A percentile compares a stretch with the other conserved stretches of the same genome.
Evolutionary conservation across 306 rosid genomes (phyloP).

Genomic region (Geum urbanum): DNA sequence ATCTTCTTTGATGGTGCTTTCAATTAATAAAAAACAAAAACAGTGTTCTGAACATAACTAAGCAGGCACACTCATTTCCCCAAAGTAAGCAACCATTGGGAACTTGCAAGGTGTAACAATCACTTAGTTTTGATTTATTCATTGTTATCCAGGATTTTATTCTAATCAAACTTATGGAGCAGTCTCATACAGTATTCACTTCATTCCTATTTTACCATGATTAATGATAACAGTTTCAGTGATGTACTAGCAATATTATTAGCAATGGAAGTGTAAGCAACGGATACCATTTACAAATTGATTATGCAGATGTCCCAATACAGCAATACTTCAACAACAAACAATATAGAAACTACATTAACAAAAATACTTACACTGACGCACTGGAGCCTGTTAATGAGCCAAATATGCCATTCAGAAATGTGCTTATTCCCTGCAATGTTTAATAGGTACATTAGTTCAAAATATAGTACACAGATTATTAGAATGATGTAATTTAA

Average conservation of each 20-base stretch:
- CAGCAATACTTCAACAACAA: slow-evolving; percentile 10
- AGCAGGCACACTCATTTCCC: background rate
- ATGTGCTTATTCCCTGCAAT: slow-evolving; percentile 70
- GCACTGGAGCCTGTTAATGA: slow-evolving; percentile 69
- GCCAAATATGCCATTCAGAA: slow-evolving; percentile 72
- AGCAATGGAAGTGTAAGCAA: background rate
- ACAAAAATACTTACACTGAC: slow-evolving; percentile 56
- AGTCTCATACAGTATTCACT: background rate
- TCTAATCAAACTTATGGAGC: background rate
- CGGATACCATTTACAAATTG: background rate
- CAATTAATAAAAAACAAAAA: background rate
- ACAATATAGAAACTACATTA: background rate
- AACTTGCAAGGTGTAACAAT: background rate
- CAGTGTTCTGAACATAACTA: background rate
- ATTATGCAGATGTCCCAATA: background rate
- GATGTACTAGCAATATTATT: background rate
- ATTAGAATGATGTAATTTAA: background rate
- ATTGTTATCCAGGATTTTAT: background rate
- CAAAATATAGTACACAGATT: background rate
- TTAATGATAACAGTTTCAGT: background rate
- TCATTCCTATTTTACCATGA: background rate
- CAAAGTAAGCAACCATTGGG: background rate
- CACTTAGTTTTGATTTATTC: background rate
- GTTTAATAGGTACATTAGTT: slow-evolving; percentile 15
- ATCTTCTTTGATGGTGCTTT: background rate